Base-by-base conservation (phyloP, 805 yeast species). In the Wickerhamiella shivajii region DNA sequence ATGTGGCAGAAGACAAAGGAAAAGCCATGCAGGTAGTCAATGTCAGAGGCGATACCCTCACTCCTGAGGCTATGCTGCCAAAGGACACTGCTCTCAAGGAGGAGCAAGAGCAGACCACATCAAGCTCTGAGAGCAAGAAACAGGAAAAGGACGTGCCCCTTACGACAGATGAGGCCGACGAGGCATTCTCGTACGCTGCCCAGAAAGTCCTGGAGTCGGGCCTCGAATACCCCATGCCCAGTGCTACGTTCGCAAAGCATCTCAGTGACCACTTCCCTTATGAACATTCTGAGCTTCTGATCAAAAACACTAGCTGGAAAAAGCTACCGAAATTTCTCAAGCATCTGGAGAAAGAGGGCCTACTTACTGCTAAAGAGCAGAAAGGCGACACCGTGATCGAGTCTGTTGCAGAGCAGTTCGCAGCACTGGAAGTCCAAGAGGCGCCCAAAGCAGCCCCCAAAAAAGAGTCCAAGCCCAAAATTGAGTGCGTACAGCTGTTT, bases 221-320 rank as follows among this genome's bases (percentile, higher is more conserved):
- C 6, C 48, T 47, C 20, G 26, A 40, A 16, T 48, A 72, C 3
- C 96, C 97, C 5, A 63, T 80, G 18, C 57, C 69, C 1, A 64
- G 92, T 3, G 80, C 96, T 0, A 67, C 64, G 15, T 77, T 87
- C 52, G 48, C 50, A 6, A 36, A 45, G 5, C 74, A 85, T 64
- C 67, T 90, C 0, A 67, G 64, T 27, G 73, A 74, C 31, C 80
- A 83, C 53, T 54, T 87, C n/a, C 92, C 94, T 2, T 46, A 42
- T 29, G 41, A 41, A 23, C 50, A 51, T 33, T 63, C 68, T 1
- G 44, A 42, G 7, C 44, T 56, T 16, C 37, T 31, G 17, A 66
- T 77, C 35, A 85, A 84, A 53, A 77, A 72, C 48, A 74, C 94
- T 0, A 69, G 84, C 3, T 87, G 93, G 93, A 84, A 79, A 53